Evolutionary conservation across 2,329 filamentous ascomycete genomes (phyloP).

Genomic region (Trichoderma gracile): DNA sequence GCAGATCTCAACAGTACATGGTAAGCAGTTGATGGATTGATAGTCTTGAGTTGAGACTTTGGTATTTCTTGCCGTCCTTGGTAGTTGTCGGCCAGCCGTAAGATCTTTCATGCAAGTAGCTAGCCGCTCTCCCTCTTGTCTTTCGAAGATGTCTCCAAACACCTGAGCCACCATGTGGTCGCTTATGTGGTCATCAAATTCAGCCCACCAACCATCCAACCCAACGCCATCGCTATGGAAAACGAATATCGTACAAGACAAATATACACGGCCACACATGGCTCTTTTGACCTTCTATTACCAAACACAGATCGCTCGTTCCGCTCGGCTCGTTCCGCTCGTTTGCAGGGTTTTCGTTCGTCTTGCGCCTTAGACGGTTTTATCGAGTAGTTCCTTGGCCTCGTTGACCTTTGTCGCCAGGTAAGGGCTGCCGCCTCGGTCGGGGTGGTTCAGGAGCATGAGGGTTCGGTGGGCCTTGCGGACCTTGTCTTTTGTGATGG

Average conservation of each 20-base stretch:
- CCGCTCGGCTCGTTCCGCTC: neutral
- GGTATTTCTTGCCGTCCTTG: constrained; percentile 2
- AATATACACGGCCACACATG: constrained; percentile 28
- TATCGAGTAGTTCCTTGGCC: constrained; percentile 94
- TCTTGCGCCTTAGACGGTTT: constrained; percentile 43
- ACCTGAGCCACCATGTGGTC: constrained; percentile 1
- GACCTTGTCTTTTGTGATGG: constrained; percentile 86
- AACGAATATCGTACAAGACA: constrained; percentile 42
- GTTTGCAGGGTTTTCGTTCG: neutral
- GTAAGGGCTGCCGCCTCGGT: constrained; percentile 95
- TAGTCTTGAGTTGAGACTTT: constrained; percentile 27
- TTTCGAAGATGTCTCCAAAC: constrained; percentile 17
- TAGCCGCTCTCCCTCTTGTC: neutral
- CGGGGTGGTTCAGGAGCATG: constrained; percentile 97
- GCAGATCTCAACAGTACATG: constrained; percentile 19
- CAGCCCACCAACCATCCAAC: constrained; percentile 27
- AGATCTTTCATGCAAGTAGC: constrained; percentile 7
- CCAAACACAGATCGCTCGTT: constrained; percentile 1
- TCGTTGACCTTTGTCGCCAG: constrained; percentile 98
- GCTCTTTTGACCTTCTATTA: neutral
- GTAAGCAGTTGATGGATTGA: neutral
- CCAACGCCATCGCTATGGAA: constrained; percentile 50
- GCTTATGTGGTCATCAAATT: constrained; percentile 31
- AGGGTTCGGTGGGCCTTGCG: constrained; percentile 93
- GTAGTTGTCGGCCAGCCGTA: neutral